phyloP scores from a whole-genome alignment of 345 rosid species.

The Salix suchowensis region DNA sequence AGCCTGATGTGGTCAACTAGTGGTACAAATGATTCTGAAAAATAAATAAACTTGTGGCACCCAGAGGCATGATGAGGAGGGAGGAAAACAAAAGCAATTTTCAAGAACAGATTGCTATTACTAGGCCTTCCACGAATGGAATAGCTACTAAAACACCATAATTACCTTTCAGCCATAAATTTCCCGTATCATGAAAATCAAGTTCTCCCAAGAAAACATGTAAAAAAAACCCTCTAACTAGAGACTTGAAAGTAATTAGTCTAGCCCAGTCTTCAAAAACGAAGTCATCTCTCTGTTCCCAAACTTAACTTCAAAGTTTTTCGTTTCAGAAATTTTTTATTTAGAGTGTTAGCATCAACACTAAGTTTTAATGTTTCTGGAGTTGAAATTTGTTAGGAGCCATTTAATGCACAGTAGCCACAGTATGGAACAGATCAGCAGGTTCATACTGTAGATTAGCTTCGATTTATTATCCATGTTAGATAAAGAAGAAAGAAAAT shows the following conservation, averaged over 20 bases:
- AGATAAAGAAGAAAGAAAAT: background rate
- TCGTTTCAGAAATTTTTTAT: background rate
- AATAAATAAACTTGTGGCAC: background rate
- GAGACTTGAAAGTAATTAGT: background rate
- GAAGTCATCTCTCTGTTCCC: background rate
- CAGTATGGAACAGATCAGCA: background rate
- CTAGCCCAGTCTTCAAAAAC: background rate
- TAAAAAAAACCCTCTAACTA: too few relatives aligned
- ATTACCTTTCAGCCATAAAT: background rate
- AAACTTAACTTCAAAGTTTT: background rate
- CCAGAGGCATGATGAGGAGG: background rate
- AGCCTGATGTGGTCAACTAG: background rate
- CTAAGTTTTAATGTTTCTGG: background rate
- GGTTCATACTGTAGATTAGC: background rate
- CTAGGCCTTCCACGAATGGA: background rate
- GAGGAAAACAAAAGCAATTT: background rate
- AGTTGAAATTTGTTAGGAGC: background rate
- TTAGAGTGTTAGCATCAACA: background rate
- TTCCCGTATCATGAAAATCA: background rate
- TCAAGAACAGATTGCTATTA: background rate
- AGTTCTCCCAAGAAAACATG: background rate
- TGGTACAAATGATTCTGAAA: background rate
- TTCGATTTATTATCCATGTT: background rate
- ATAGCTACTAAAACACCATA: background rate
- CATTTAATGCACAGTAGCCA: background rate